phyloP scores from a whole-genome alignment of 2,329 filamentous ascomycete genomes.

The Talaromyces atroroseus region DNA sequence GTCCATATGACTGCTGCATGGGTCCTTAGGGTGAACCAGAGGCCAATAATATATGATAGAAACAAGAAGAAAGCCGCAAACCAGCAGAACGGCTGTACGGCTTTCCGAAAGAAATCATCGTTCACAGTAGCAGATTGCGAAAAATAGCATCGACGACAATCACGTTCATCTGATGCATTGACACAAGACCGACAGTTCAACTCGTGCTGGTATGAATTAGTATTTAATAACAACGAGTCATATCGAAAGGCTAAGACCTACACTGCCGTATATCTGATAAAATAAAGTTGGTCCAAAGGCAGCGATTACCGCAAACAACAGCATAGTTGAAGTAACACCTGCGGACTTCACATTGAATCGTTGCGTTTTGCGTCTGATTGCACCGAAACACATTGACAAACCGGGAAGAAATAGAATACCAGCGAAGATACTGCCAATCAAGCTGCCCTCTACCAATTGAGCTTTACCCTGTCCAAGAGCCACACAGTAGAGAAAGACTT shows the following conservation, averaged over 20 bases:
- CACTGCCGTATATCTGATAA: conserved; percentile 95
- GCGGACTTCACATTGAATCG: conserved; percentile 96
- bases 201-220: conserved; percentile 61
- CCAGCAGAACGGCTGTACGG: conserved; percentile 90
- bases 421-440: conserved; percentile 96
- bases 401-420: conserved; percentile 92
- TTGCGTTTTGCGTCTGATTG: conserved; percentile 95
- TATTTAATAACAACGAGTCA: neutral
- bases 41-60: conserved; percentile 84
- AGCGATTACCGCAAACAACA: conserved; percentile 91
- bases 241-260: conserved; percentile 37
- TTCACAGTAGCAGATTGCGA: conserved; percentile 77
- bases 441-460: conserved; percentile 88
- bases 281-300: conserved; percentile 94
- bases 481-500: conserved; percentile 96
- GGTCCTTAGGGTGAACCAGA: conserved; percentile 92
- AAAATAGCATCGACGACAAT: conserved; percentile 92
- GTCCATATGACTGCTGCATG: conserved; percentile 98
- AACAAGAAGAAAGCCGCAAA: conserved; percentile 80
- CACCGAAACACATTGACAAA: conserved; percentile 97
- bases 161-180: conserved; percentile 50
- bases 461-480: conserved; percentile 89
- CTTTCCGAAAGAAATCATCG: conserved; percentile 83
- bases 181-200: conserved; percentile 70
- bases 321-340: conserved; percentile 95